Evolutionary conservation across 805 yeast species (phyloP), one percentile per base, ranked within the genome.

Genomic region (Ogataea sp.): DNA sequence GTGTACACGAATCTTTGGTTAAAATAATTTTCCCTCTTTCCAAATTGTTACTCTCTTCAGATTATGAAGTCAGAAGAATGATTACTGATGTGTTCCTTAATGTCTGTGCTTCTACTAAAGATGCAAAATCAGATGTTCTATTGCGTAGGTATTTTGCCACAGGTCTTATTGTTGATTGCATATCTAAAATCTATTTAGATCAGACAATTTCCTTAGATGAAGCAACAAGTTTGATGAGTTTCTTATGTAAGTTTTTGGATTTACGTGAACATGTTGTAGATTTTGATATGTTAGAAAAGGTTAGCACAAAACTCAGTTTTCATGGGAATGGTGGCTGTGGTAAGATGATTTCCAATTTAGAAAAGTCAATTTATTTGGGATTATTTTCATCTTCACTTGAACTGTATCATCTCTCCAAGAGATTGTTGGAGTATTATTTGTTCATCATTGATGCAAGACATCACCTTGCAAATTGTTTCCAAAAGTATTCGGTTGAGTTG

Each of bases 311-410:
- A 7, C 2, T 14, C 34, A n/a, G n/a, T n/a, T 44, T 32, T 30
- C 64, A 59, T 41, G 38, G 38, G 1, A 34, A 40, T 10, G 51
- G 51, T 1, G 30, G 61, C 9, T 67, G 70, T 39, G 43, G 49
- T 0, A 40, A 56, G 11, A 45, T 72, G 1, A 53, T 66, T 9
- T 58, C 66, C 4, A 52, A 66, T 5, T 55, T 73, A 37, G 84
- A 79, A 37, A 68, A 75, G 38, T 71, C 75, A 5, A 49, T 76
- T 24, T 61, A 75, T 24, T 49, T 75, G 18, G 71, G 75, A 1
- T 52, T 80, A 10, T 71, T 78, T 42, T 67, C 78, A 0, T 72
- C 73, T 35, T 71, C 67, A 30, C 51, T 67, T 15, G 78, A 73
- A 17, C 67, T 72, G 9, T 78, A 75, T 50, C 60, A 66, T 30